Evolutionary conservation across 2,329 filamentous ascomycete species (phyloP).

Genomic region (Didymella keratinophila): DNA sequence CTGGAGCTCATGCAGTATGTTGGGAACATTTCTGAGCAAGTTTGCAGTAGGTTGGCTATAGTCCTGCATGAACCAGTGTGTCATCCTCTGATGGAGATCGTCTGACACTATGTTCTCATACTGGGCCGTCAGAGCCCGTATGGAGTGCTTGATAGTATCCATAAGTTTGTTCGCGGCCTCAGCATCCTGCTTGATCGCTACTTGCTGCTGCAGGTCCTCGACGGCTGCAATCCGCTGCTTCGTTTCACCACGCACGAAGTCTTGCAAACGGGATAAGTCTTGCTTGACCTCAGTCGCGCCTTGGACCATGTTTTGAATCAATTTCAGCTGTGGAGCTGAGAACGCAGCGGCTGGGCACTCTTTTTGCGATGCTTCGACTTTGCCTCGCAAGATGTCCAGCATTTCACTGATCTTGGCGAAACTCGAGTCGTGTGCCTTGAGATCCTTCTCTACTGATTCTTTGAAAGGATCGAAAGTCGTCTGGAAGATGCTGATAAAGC

Average conservation of each 20-base stretch:
- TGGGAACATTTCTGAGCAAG: slow-evolving; percentile 11
- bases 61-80: slow-evolving; percentile 30
- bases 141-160: slow-evolving; percentile 13
- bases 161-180: background rate
- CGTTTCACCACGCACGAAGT: background rate
- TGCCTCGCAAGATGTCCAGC: background rate
- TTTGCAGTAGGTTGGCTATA: slow-evolving; percentile 23
- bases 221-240: slow-evolving; percentile 1
- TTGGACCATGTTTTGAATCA: background rate
- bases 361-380: background rate
- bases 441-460: background rate
- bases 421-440: background rate
- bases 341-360: background rate
- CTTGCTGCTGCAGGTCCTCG: background rate
- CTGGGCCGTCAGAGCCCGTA: slow-evolving; percentile 28
- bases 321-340: background rate
- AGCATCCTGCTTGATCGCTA: slow-evolving; percentile 14
- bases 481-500: background rate
- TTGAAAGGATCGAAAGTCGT: slow-evolving; percentile 14
- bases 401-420: background rate
- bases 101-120: slow-evolving; percentile 41
- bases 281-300: background rate
- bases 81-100: slow-evolving; percentile 34
- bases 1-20: slow-evolving; percentile 15
- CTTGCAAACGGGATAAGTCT: background rate